A percentile compares a stretch with the other conserved stretches of the same genome.
Conservation (phyloP, 306 rosid species). For the Hylodesmum podocarpum region DNA sequence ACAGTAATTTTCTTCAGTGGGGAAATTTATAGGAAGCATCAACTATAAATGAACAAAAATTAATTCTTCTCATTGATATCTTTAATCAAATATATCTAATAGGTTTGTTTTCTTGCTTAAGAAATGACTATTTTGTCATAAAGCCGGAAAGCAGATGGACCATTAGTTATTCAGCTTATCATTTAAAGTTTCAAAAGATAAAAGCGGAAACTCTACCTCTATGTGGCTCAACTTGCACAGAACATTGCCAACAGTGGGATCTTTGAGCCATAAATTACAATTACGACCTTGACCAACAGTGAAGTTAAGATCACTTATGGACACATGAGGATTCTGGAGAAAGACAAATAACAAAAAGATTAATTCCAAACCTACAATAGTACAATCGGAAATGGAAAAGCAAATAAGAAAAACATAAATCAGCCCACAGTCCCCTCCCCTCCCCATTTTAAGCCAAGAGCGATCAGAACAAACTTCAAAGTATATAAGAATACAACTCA, state of each 20-base stretch:
- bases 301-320: conserved; percentile 52
- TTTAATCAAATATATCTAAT: conserved; percentile 3
- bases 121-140: not conserved
- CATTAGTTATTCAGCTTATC: conserved; percentile 20
- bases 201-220: conserved; percentile 56
- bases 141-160: conserved; percentile 5
- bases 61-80: not conserved
- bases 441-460: not conserved
- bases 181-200: conserved; percentile 18
- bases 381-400: conserved; percentile 9
- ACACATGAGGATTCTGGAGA: conserved; percentile 78
- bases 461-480: not conserved
- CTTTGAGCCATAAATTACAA: conserved; percentile 80
- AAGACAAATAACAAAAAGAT: conserved; percentile 31
- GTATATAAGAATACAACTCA: not conserved
- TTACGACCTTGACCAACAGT: conserved; percentile 83
- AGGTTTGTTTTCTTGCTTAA: not conserved
- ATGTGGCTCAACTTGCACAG: conserved; percentile 81
- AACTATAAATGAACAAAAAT: not conserved
- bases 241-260: conserved; percentile 54
- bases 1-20: not conserved
- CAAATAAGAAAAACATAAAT: conserved; percentile 13
- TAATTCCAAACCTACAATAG: conserved; percentile 31
- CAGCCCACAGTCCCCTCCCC: not conserved
- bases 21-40: conserved; percentile 14